Evolutionary conservation across 805 yeast genomes (phyloP).

Genomic region (Candida morakotiae): DNA sequence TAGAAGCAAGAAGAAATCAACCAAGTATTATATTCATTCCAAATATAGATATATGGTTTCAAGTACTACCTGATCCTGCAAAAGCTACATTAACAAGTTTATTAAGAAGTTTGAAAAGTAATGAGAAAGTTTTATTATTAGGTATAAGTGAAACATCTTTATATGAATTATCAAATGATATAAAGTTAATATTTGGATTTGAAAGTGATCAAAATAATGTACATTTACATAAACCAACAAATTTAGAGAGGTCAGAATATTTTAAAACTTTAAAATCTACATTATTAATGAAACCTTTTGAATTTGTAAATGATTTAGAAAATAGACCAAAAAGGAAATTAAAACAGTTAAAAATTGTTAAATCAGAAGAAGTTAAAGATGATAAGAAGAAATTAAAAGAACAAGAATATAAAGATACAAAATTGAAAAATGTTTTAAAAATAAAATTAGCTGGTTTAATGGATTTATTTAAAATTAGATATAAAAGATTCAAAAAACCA

Average conservation of each 20-base stretch:
- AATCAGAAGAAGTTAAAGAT: slow-evolving; percentile 14
- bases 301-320: slow-evolving; percentile 59
- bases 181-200: slow-evolving; percentile 56
- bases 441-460: slow-evolving; percentile 81
- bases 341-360: slow-evolving; percentile 33
- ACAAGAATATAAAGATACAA: slow-evolving; percentile 65
- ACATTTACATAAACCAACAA: slow-evolving; percentile 38
- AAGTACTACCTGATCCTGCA: slow-evolving; percentile 64
- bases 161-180: slow-evolving; percentile 40
- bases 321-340: slow-evolving; percentile 51
- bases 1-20: slow-evolving; percentile 84
- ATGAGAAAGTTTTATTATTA: slow-evolving; percentile 69
- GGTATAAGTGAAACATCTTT: slow-evolving; percentile 60
- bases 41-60: slow-evolving; percentile 71
- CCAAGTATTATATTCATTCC: slow-evolving; percentile 87
- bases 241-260: slow-evolving; percentile 48
- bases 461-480: slow-evolving; percentile 84
- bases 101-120: slow-evolving; percentile 61
- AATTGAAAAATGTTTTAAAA: slow-evolving; percentile 78
- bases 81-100: slow-evolving; percentile 68
- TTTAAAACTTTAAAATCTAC: slow-evolving; percentile 54
- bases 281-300: slow-evolving; percentile 62
- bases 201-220: slow-evolving; percentile 42
- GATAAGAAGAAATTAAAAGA: slow-evolving; percentile 45
- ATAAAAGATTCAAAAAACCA: slow-evolving; percentile 88